Evolutionary conservation across 345 rosid species (phyloP).

Genomic region (Psidium guajava): DNA sequence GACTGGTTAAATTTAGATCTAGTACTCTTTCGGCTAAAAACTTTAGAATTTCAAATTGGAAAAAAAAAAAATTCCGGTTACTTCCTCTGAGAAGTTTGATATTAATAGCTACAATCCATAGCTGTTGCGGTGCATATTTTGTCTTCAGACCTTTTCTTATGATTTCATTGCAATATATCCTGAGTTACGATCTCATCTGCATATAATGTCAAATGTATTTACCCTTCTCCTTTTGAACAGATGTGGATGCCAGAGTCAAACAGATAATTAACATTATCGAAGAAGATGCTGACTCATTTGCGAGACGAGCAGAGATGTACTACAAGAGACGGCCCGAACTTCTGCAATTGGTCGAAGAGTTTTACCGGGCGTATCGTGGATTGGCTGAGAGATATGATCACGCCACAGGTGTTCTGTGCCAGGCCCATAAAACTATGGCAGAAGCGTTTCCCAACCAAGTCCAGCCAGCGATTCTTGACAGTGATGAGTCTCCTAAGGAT

Average conservation of each 20-base stretch:
- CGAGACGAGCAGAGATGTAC: conserved; percentile 97
- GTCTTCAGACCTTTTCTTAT: background rate
- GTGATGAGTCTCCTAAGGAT: conserved; percentile 38
- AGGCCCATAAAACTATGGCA: conserved; percentile 84
- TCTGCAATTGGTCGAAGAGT: conserved; percentile 94
- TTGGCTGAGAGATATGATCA: conserved; percentile 97
- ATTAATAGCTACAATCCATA: background rate
- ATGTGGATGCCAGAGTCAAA: conserved; percentile 82
- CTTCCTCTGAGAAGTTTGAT: background rate
- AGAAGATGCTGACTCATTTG: conserved; percentile 99
- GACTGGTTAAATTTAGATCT: background rate
- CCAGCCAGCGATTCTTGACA: conserved; percentile 31
- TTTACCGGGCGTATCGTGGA: conserved; percentile 94
- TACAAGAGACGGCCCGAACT: conserved; percentile 96
- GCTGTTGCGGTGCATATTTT: background rate
- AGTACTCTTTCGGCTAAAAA: background rate
- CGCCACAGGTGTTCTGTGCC: conserved; percentile 83
- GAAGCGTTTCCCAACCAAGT: conserved; percentile 92
- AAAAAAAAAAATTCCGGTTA: background rate
- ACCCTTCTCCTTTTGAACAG: conserved; percentile 25
- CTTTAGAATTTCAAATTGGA: background rate
- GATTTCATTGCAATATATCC: background rate
- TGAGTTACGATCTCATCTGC: background rate
- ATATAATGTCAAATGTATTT: background rate
- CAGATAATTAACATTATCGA: conserved; percentile 96